Conservation (phyloP, 495 filamentous ascomycete species). For the Apodospora peruviana region DNA sequence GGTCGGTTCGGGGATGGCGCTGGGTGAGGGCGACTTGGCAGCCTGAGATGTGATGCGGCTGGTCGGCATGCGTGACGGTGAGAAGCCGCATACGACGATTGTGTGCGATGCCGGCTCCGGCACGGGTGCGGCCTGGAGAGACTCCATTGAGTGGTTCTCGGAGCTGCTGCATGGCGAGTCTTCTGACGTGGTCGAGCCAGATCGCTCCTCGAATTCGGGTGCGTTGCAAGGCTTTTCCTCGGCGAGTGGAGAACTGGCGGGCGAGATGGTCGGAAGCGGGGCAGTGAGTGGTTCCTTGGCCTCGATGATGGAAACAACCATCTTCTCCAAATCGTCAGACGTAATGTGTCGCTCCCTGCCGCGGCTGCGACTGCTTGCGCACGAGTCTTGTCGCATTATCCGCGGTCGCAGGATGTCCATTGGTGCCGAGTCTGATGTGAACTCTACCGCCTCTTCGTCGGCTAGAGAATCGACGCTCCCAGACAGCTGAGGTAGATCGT, state of each 20-base stretch:
- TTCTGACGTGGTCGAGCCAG: constrained; percentile 35
- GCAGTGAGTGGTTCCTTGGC: constrained; percentile 62
- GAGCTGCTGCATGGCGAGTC: constrained; percentile 26
- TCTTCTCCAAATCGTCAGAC: constrained; percentile 77
- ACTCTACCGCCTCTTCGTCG: constrained; percentile 71
- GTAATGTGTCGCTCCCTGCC: constrained; percentile 88
- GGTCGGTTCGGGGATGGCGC: constrained; percentile 37
- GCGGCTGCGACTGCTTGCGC: constrained; percentile 53
- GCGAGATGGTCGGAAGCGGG: constrained; percentile 48
- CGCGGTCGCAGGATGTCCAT: constrained; percentile 54
- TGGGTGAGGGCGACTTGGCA: constrained; percentile 17
- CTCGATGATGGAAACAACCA: constrained; percentile 79
- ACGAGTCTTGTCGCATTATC: constrained; percentile 51
- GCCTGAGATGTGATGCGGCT: constrained; percentile 33
- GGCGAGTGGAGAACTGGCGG: constrained; percentile 2
- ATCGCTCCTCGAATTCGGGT: constrained; percentile 18
- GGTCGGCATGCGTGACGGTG: constrained; percentile 67
- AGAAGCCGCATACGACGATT: constrained; percentile 83
- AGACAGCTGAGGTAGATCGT: constrained; percentile 80
- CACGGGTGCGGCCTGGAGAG: constrained; percentile 28
- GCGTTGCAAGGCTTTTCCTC: constrained; percentile 21
- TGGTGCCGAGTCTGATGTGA: constrained; percentile 51
- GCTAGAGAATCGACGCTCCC: constrained; percentile 79
- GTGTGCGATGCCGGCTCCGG: constrained; percentile 39
- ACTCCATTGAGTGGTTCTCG: constrained; percentile 22